Base-by-base conservation (phyloP, 768 basidiomycete species). In the Chalciporus pseudorubinellus region DNA sequence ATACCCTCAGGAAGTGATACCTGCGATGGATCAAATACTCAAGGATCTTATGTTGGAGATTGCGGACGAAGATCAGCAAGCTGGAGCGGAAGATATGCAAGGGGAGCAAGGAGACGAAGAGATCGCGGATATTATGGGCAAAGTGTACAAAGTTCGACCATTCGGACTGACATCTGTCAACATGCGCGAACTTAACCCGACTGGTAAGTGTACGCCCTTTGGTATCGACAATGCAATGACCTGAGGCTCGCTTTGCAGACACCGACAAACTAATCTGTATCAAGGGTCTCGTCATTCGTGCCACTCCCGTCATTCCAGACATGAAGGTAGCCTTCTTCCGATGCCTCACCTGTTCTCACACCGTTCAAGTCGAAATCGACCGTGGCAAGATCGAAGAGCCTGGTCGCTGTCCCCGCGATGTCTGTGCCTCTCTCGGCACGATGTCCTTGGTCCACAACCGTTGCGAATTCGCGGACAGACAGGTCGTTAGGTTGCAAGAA, bases 281-380 rank as follows among this genome's bases (percentile, higher is more conserved):
- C 74, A 97, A 95, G 68, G 97, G 97, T 51, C 83, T 99, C 7
- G 93, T 98, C 61, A 98, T 99, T 54, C 89, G 97, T 20, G 91
- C 95, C 0, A 98, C 97, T 0, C 92, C 95, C 11, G 89, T 99
- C 62, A 98, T 98, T 52, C 97, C 97, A 4, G 97, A 99, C 71
- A 98, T 99, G 97, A 95, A 95, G 72, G 84, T 84, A 58, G 97
- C 95, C 19, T 98, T 99, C 77, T 99, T 99, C 82, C 89, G 95
- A 48, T 99, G 97, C 72, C 76, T 92, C 22, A 89, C 87, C 33
- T 99, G 97, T 68, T 88, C 88, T 36, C 97, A 98, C 70, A 98
- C 97, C n/a, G 85, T 93, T 8, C 93, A 93, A 65, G 90, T 92
- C 55, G 94, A 97, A 64, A 97, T 98, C 44, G 95, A 98, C 69